Conservation (phyloP, 768 basidiomycete genomes). For the Leccinum sublutescens region DNA sequence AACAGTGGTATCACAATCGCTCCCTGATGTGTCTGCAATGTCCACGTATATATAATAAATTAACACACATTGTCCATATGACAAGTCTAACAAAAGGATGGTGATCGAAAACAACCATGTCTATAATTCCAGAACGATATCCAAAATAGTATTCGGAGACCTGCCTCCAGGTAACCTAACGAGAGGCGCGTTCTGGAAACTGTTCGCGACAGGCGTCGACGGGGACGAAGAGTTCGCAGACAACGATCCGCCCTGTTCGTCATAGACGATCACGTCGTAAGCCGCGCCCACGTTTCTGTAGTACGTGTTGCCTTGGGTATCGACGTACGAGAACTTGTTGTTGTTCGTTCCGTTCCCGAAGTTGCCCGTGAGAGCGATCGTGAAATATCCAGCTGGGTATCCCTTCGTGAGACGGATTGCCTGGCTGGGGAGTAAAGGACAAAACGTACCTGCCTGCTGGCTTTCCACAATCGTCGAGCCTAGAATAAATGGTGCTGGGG, state of each 20-base stretch:
- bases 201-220: not conserved
- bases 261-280: slow-evolving; percentile 58
- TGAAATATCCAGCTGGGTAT: slow-evolving; percentile 49
- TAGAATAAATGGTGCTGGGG: slow-evolving; percentile 58
- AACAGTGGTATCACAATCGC: slow-evolving; percentile 95
- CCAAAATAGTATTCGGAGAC: not conserved
- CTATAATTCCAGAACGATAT: slow-evolving; percentile 1
- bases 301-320: slow-evolving; percentile 62
- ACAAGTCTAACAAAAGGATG: slow-evolving; percentile 1
- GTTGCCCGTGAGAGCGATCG: slow-evolving; percentile 44
- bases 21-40: slow-evolving; percentile 1
- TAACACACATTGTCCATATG: slow-evolving; percentile 2
- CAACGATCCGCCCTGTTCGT: slow-evolving; percentile 54
- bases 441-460: slow-evolving; percentile 54
- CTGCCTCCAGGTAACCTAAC: slow-evolving; percentile 39
- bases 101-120: not conserved
- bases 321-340: slow-evolving; percentile 64
- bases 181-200: slow-evolving; percentile 5
- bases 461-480: slow-evolving; percentile 56
- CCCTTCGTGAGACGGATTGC: not conserved
- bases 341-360: slow-evolving; percentile 67
- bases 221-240: slow-evolving; percentile 21
- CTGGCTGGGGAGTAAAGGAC: not conserved
- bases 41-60: slow-evolving; percentile 10
- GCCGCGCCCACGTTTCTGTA: slow-evolving; percentile 57